Conservation (phyloP, 345 rosid species). For the Tarenaya hassleriana region DNA sequence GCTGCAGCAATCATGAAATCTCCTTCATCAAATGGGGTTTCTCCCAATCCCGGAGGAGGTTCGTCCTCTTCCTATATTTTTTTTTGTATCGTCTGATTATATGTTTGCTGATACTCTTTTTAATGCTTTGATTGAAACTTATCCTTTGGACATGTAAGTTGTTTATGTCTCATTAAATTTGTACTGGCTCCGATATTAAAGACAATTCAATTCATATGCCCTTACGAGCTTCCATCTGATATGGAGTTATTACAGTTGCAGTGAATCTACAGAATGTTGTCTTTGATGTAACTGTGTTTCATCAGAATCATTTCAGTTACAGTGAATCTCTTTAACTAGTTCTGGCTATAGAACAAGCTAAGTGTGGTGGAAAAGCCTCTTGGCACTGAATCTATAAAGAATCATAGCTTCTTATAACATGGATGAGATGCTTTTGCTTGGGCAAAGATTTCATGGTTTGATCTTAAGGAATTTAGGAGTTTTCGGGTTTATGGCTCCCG, state of each 20-base stretch:
- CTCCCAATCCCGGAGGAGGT: slow-evolving; percentile 75
- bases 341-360: slow-evolving; percentile 10
- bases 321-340: slow-evolving; percentile 3
- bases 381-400: too few relatives aligned
- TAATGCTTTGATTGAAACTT: slow-evolving; percentile 1
- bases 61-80: not conserved
- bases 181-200: too few relatives aligned
- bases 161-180: too few relatives aligned
- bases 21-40: slow-evolving; percentile 69
- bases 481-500: not conserved
- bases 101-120: not conserved
- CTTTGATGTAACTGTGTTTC: not conserved
- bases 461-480: too few relatives aligned
- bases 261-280: not conserved
- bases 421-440: too few relatives aligned
- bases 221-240: too few relatives aligned
- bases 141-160: too few relatives aligned
- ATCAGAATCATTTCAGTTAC: slow-evolving; percentile 8
- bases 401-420: too few relatives aligned
- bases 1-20: slow-evolving; percentile 57
- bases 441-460: too few relatives aligned
- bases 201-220: too few relatives aligned
- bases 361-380: not conserved
- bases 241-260: too few relatives aligned
- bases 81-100: not conserved